Conservation (phyloP, 495 filamentous ascomycete species). For the Penicillium cinerascens region DNA sequence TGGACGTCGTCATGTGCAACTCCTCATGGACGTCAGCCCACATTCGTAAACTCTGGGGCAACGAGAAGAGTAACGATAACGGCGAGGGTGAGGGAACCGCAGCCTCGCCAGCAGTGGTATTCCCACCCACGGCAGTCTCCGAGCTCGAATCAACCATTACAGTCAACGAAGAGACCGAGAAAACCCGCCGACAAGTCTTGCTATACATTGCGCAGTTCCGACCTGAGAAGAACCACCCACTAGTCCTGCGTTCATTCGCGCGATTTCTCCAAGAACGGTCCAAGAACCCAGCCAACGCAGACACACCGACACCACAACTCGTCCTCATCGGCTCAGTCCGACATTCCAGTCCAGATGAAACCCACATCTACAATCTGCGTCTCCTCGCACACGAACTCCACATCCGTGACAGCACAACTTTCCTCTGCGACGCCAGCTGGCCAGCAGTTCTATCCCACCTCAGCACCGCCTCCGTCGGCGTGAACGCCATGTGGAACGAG, state of each 20-base stretch:
- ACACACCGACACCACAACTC: constrained; percentile 46
- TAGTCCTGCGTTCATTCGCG: constrained; percentile 80
- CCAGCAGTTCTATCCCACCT: constrained; percentile 77
- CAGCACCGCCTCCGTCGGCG: constrained; percentile 68
- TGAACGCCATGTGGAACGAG: constrained; percentile 99
- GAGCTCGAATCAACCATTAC: constrained; percentile 71
- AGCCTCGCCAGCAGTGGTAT: constrained; percentile 60
- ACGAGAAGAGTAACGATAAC: constrained; percentile 21
- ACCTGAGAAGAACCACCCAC: constrained; percentile 90
- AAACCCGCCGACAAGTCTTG: constrained; percentile 60
- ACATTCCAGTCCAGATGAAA: constrained; percentile 71
- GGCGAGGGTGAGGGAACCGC: constrained; percentile 29
- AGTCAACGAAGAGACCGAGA: constrained; percentile 62
- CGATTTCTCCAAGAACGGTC: constrained; percentile 55
- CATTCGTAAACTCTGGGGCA: constrained; percentile 75
- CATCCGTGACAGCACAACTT: constrained; percentile 77
- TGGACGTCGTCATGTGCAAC: constrained; percentile 96
- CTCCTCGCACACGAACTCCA: constrained; percentile 83
- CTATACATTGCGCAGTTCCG: constrained; percentile 97
- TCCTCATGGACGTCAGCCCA: constrained; percentile 89
- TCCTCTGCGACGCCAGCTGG: constrained; percentile 87
- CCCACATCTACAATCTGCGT: constrained; percentile 85
- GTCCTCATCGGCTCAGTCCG: constrained; percentile 86
- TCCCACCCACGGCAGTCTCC: constrained; percentile 85
- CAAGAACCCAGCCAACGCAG: constrained; percentile 40